Base-by-base conservation (phyloP, 139 green algal genomes). In the Volvox africanus region DNA sequence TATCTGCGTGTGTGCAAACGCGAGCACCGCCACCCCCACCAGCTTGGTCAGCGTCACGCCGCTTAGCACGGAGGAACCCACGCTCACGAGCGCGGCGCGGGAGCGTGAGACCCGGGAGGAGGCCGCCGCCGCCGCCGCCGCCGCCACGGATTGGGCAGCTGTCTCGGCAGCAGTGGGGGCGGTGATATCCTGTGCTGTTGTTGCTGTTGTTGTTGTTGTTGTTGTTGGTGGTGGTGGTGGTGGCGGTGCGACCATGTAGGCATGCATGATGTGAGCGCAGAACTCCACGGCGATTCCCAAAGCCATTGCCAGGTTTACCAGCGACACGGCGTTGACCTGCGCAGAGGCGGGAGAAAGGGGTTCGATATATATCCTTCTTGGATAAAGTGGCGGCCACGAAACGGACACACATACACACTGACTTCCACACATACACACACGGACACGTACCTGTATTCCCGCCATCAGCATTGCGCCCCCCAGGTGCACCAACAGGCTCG, bases 1-100 rank as follows among this genome's bases (percentile, higher is more conserved):
- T 85, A 98, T 97, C 69, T 93, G 92, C 14, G 97, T 99, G 35
- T 79, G 92, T 16, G 97, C 95, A 79, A 95, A 96, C 20, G 95
- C 96, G 83, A 98, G 94, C 83, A 99, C 96, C 13, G 93, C 80
- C 71, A 98, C 97, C n/a, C 97, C 97, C n/a, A 95, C 91, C 36
- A 96, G 92, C 93, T 99, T 99, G 88, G 97, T 99, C 26, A 98
- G 91, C 0, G 96, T 97, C 93, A 99, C 98, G 89, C 97, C 97
- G 80, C 86, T 96, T 19, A 98, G 92, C 61, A 98, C 97, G 21
- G 95, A 92, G 0, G 96, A 94, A 17, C 97, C 97, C 35, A 97
- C 73, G 1, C 26, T 20, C 44, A 87, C 88, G 24, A 91, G 76
- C 76, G 87, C 87, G 26, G 87, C 76, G 26, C 24, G 13, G 20